A percentile compares a stretch with the other conserved stretches of the same genome.
Conservation (phyloP, 805 yeast species). For the Candida sakaeoensis region DNA sequence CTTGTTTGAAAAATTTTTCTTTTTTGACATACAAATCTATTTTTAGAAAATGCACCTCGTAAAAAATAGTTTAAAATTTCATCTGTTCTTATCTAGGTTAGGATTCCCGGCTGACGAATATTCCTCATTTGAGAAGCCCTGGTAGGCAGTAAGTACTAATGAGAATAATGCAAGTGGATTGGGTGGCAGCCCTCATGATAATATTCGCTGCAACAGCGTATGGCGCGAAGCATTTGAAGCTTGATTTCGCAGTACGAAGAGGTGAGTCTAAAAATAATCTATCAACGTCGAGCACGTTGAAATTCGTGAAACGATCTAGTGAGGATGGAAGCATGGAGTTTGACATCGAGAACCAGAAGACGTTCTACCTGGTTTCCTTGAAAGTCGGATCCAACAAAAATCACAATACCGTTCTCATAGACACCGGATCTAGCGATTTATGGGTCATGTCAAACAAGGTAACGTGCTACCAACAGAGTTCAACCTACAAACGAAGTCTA, state of each 20-base stretch:
- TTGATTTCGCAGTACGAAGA: background rate
- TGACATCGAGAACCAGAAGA: background rate
- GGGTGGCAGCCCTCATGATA: too few species aligned
- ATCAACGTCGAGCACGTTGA: background rate
- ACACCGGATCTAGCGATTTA: slow-evolving; percentile 18
- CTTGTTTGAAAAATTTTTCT: background rate
- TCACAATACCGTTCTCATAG: slow-evolving; percentile 12
- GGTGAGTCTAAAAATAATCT: background rate
- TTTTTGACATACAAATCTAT: background rate
- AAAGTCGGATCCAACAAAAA: slow-evolving; percentile 15
- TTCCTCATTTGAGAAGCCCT: too few species aligned
- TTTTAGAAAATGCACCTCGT: background rate
- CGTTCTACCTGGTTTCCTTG: slow-evolving; percentile 11
- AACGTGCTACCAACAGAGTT: slow-evolving; percentile 4
- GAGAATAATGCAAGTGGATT: too few species aligned
- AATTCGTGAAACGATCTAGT: background rate
- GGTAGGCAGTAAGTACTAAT: too few species aligned
- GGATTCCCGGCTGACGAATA: too few species aligned
- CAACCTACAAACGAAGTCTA: background rate
- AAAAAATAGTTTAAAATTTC: background rate
- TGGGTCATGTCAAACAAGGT: slow-evolving; percentile 18
- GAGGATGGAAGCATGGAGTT: background rate
- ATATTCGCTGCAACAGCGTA: background rate
- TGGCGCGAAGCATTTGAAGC: background rate
- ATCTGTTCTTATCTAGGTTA: too few species aligned